These are phyloP conservation scores for Lyophyllum shimeji DNA, from an alignment of 768 basidiomycete genomes.

Conservation along the genomic window DNA sequence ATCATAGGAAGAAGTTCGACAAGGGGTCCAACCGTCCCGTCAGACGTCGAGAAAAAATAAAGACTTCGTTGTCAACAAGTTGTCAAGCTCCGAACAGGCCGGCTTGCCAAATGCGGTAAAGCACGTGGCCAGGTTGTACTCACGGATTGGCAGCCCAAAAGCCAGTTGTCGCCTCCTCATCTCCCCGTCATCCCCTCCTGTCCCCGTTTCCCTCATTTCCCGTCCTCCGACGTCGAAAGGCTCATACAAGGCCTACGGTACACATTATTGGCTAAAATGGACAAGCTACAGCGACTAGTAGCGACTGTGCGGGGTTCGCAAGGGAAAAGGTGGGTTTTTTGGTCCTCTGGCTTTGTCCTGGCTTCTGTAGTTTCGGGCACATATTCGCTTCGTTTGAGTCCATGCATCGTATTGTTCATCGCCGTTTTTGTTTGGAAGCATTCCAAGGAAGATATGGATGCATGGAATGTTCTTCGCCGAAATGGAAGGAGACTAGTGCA, in stretches of 20 bases:
- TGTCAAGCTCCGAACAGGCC: slow-evolving; percentile 2
- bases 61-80: background rate
- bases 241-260: background rate
- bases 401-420: background rate
- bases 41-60: background rate
- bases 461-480: background rate
- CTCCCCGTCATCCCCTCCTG: background rate
- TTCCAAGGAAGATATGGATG: background rate
- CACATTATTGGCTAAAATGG: background rate
- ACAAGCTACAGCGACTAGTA: slow-evolving; percentile 3
- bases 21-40: no score
- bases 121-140: background rate
- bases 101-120: slow-evolving; percentile 7
- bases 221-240: background rate
- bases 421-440: background rate
- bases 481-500: background rate
- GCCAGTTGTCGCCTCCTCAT: background rate
- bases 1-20: background rate
- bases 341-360: background rate
- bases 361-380: background rate
- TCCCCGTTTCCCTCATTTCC: background rate
- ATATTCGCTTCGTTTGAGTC: background rate
- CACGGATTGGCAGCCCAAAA: slow-evolving; percentile 1
- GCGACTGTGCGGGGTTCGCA: background rate
- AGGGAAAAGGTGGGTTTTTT: slow-evolving; percentile 1